A percentile compares a stretch with the other conserved stretches of the same genome.
Evolutionary conservation across 768 basidiomycete species (phyloP).

Genomic region (Macrolepiota dolichaula): DNA sequence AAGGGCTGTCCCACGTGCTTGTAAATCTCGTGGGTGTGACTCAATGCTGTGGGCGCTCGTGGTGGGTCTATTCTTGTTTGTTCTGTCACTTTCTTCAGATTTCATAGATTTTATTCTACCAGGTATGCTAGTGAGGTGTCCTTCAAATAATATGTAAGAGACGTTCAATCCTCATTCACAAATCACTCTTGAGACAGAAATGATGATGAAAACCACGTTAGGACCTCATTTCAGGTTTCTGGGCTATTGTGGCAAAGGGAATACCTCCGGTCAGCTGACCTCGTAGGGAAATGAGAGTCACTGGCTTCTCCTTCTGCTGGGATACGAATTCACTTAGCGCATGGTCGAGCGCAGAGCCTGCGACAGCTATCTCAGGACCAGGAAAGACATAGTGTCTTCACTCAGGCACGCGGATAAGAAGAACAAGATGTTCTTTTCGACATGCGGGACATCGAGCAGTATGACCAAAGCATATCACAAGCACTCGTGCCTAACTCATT

Average conservation of each 20-base stretch:
- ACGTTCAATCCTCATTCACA: background rate
- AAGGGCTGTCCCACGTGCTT: background rate
- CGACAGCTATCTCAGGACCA: background rate
- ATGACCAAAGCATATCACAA: background rate
- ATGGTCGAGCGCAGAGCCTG: background rate
- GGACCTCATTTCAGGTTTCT: background rate
- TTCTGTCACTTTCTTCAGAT: background rate
- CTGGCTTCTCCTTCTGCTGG: conserved; percentile 2
- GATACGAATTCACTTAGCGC: background rate
- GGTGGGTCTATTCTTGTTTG: background rate
- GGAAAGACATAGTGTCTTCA: background rate
- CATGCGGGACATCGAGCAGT: background rate
- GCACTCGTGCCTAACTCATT: background rate
- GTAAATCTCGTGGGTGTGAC: conserved; percentile 2
- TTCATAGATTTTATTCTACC: background rate
- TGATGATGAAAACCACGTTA: background rate
- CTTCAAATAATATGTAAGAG: background rate
- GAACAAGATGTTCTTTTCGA: background rate
- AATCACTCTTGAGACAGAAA: background rate
- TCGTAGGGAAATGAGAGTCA: background rate
- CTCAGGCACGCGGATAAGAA: conserved; percentile 4
- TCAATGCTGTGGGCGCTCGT: background rate
- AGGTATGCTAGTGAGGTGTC: background rate
- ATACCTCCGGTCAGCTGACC: conserved; percentile 1
- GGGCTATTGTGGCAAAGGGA: background rate